phyloP scores from a whole-genome alignment of 805 yeast species.

The Vanderwaltozyma polyspora region DNA sequence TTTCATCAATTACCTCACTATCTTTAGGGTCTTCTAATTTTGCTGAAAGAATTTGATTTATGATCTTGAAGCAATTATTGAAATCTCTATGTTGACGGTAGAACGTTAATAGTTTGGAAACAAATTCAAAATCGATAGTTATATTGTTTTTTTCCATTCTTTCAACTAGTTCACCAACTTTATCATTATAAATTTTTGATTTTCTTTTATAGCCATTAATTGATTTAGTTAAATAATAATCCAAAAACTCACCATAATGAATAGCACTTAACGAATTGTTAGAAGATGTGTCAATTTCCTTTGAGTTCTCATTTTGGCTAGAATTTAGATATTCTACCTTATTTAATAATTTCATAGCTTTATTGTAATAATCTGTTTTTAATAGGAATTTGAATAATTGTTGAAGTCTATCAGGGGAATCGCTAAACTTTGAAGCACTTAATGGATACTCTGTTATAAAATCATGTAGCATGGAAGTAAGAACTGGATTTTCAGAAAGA shows the following conservation, averaged over 20 bases:
- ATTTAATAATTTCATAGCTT: background rate
- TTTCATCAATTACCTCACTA: conserved; percentile 6
- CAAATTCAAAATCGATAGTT: conserved; percentile 27
- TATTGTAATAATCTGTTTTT: no score
- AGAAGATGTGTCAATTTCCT: no score
- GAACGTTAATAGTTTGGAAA: conserved; percentile 30
- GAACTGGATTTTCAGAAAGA: background rate
- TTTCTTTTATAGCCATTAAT: conserved; percentile 8
- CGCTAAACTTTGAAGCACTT: no score
- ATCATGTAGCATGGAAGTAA: no score
- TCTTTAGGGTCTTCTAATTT: conserved; percentile 9
- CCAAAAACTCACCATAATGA: background rate
- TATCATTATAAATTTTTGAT: conserved; percentile 6
- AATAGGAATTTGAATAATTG: no score
- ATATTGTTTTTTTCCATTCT: conserved; percentile 25
- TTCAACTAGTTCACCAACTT: conserved; percentile 23
- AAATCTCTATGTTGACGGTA: conserved; percentile 23
- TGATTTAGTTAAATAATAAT: background rate
- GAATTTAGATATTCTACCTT: background rate
- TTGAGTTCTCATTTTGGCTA: no score
- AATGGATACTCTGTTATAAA: no score
- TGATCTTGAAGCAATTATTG: conserved; percentile 24
- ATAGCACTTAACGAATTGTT: background rate
- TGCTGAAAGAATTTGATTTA: conserved; percentile 21
- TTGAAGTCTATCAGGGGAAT: no score